phyloP scores from a whole-genome alignment of 1,139 yeast genomes.

The Suhomyces kunorum region DNA sequence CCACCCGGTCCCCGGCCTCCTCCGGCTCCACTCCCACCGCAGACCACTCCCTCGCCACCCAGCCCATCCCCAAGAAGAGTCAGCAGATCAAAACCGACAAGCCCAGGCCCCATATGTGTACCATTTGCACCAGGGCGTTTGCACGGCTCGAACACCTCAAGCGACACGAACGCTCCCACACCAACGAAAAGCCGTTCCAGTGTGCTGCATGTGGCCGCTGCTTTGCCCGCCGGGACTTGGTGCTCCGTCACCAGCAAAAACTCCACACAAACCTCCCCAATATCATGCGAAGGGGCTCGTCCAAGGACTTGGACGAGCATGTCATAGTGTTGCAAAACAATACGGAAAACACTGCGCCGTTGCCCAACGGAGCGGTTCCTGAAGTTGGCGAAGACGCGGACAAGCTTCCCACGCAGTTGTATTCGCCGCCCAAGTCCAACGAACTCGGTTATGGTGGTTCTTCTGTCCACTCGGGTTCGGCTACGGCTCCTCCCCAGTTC shows the following conservation, averaged over 20 bases:
- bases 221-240: slow-evolving; percentile 51
- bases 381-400: slow-evolving; percentile 8
- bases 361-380: slow-evolving; percentile 27
- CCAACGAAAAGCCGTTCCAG: slow-evolving; percentile 41
- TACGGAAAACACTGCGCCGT: slow-evolving; percentile 47
- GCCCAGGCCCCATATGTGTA: slow-evolving; percentile 35
- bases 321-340: slow-evolving; percentile 47
- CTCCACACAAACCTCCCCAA: slow-evolving; percentile 25
- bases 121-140: slow-evolving; percentile 35
- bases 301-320: slow-evolving; percentile 32
- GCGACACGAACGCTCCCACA: slow-evolving; percentile 37
- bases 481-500: slow-evolving; percentile 21
- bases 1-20: slow-evolving; percentile 10
- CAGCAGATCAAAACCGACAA: slow-evolving; percentile 75
- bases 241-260: slow-evolving; percentile 50
- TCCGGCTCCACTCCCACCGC: slow-evolving; percentile 10
- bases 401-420: slow-evolving; percentile 15
- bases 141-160: slow-evolving; percentile 36
- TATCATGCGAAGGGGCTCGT: slow-evolving; percentile 20
- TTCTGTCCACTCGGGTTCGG: background rate
- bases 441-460: slow-evolving; percentile 4
- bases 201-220: slow-evolving; percentile 54
- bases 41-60: slow-evolving; percentile 27
- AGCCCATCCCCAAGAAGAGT: slow-evolving; percentile 86
- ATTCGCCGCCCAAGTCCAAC: slow-evolving; percentile 22